Percentiles rank a stretch among this genome's conserved stretches.
phyloP scores from a whole-genome alignment of 306 rosid genomes.

The Malus domestica region DNA sequence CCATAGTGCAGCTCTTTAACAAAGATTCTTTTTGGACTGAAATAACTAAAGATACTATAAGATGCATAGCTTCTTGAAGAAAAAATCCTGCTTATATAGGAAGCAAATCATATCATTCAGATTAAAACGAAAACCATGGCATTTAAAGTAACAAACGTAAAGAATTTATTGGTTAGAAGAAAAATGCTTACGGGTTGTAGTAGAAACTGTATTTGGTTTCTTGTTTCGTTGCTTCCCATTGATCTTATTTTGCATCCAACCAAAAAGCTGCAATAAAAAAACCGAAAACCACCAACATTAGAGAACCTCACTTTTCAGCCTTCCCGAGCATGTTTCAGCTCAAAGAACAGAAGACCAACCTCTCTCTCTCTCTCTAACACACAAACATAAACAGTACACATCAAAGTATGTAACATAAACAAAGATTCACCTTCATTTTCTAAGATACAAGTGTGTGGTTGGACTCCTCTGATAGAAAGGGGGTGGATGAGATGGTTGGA shows the following conservation, averaged over 20 bases:
- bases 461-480: background rate
- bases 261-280: slow-evolving; percentile 54
- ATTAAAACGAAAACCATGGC: background rate
- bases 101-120: background rate
- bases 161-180: background rate
- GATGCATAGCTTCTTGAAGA: background rate
- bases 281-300: background rate
- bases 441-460: background rate
- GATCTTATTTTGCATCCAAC: slow-evolving; percentile 90
- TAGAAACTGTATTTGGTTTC: slow-evolving; percentile 36
- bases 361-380: background rate
- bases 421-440: slow-evolving; percentile 63
- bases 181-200: slow-evolving; percentile 44
- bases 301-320: background rate
- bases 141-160: too few species aligned
- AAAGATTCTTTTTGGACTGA: background rate
- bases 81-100: too few species aligned
- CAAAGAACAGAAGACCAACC: background rate
- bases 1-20: background rate
- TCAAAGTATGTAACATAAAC: background rate
- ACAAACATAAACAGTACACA: background rate
- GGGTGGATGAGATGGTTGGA: background rate
- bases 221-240: slow-evolving; percentile 58
- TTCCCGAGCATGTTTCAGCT: background rate
- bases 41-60: background rate